Evolutionary conservation across 2,329 filamentous ascomycete genomes (phyloP).

Genomic region (Fusarium annulatum): DNA sequence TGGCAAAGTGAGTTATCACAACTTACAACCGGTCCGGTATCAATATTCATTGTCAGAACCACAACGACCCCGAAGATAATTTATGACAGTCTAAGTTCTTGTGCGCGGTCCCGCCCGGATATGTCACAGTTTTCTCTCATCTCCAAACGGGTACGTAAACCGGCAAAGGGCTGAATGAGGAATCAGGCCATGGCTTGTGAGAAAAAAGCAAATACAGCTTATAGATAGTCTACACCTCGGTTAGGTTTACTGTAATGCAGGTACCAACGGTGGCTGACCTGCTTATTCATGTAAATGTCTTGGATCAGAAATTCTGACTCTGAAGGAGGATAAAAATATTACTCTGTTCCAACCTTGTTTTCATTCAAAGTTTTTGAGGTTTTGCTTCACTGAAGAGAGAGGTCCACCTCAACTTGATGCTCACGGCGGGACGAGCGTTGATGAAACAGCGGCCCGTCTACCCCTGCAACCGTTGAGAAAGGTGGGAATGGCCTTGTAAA

Average conservation of each 20-base stretch:
- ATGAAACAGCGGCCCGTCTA: constrained; percentile 25
- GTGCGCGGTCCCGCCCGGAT: constrained; percentile 5
- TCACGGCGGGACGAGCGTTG: neutral
- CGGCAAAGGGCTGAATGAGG: neutral
- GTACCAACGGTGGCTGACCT: constrained; percentile 1
- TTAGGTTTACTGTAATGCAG: constrained; percentile 10
- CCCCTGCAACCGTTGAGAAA: constrained; percentile 1
- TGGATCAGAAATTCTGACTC: neutral
- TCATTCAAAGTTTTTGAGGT: neutral
- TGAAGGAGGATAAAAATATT: neutral
- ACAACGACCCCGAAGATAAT: neutral
- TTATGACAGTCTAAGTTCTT: neutral
- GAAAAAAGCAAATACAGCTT: constrained; percentile 31
- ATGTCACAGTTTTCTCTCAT: constrained; percentile 20
- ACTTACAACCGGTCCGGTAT: neutral
- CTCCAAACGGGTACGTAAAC: neutral
- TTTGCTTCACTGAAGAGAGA: neutral
- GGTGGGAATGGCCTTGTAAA: neutral
- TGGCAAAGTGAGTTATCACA: neutral
- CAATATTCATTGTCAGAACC: neutral
- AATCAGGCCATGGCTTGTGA: constrained; percentile 33
- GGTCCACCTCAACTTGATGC: neutral
- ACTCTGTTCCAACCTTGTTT: neutral
- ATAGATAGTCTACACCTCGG: neutral
- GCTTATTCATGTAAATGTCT: neutral